Evolutionary conservation across 306 rosid genomes (phyloP).

Genomic region (Prunus armeniaca): DNA sequence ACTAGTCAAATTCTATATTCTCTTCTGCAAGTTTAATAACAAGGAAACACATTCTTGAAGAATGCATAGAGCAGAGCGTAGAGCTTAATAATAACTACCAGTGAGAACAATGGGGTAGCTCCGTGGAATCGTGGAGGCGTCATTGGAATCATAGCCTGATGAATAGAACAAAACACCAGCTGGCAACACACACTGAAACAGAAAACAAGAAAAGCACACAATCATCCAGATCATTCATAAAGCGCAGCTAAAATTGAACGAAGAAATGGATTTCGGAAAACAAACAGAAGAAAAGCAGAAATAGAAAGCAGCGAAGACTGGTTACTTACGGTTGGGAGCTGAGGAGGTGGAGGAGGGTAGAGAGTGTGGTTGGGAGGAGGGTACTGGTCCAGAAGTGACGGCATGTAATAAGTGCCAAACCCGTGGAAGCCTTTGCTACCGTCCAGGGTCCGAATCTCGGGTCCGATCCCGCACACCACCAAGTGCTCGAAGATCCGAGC

Average conservation of each 20-base stretch:
- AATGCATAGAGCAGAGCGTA: not conserved
- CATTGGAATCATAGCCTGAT: slow-evolving; percentile 66
- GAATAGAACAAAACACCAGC: slow-evolving; percentile 81
- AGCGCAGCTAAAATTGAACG: slow-evolving; percentile 17
- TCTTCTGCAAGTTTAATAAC: not conserved
- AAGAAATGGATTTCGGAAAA: not conserved
- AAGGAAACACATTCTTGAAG: not conserved
- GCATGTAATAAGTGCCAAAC: slow-evolving; percentile 48
- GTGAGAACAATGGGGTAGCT: slow-evolving; percentile 95
- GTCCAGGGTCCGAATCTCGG: slow-evolving; percentile 85
- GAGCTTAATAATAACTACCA: slow-evolving; percentile 41
- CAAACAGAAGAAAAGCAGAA: slow-evolving; percentile 2
- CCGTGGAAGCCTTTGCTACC: slow-evolving; percentile 90
- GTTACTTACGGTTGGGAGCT: slow-evolving; percentile 76
- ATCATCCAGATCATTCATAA: not conserved
- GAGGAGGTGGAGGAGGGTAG: slow-evolving; percentile 97
- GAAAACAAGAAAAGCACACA: not conserved
- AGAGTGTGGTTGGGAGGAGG: slow-evolving; percentile 77
- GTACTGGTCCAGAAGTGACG: slow-evolving; percentile 81
- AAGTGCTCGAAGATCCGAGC: slow-evolving; percentile 93
- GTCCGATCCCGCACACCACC: slow-evolving; percentile 96
- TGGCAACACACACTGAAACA: slow-evolving; percentile 88
- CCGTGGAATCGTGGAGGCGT: slow-evolving; percentile 67
- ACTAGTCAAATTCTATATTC: not conserved
- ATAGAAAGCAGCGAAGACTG: not conserved